phyloP scores from a whole-genome alignment of 257 asterid genomes.

The Prunella vulgaris region DNA sequence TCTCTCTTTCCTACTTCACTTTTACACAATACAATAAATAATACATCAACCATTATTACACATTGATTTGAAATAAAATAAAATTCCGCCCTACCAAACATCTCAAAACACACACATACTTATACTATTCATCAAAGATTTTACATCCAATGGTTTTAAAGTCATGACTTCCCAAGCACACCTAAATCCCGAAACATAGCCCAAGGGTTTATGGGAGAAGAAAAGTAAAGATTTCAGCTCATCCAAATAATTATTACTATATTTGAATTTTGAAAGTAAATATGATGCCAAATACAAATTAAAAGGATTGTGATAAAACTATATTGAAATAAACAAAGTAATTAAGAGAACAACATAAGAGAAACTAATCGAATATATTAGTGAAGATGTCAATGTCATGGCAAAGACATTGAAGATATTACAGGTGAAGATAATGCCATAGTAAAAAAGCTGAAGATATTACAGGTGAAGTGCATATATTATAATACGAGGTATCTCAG shows the following conservation, averaged over 20 bases:
- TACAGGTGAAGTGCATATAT: background rate
- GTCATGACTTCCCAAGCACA: too few relatives aligned
- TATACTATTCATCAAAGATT: too few relatives aligned
- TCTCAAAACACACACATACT: too few relatives aligned
- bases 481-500: too few relatives aligned
- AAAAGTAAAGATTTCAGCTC: background rate
- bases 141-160: too few relatives aligned
- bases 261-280: background rate
- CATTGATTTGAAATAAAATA: too few relatives aligned
- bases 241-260: background rate
- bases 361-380: background rate
- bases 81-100: too few relatives aligned
- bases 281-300: background rate
- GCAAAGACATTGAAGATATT: background rate
- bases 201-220: constrained; percentile 2
- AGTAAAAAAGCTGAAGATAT: background rate
- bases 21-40: too few relatives aligned
- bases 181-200: too few relatives aligned
- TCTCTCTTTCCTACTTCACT: too few relatives aligned
- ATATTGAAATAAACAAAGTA: background rate
- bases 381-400: background rate
- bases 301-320: background rate
- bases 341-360: background rate
- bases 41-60: too few relatives aligned
- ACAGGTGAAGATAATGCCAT: too few relatives aligned